Conservation (phyloP, 441 rosid species). For the Manihot esculenta region DNA sequence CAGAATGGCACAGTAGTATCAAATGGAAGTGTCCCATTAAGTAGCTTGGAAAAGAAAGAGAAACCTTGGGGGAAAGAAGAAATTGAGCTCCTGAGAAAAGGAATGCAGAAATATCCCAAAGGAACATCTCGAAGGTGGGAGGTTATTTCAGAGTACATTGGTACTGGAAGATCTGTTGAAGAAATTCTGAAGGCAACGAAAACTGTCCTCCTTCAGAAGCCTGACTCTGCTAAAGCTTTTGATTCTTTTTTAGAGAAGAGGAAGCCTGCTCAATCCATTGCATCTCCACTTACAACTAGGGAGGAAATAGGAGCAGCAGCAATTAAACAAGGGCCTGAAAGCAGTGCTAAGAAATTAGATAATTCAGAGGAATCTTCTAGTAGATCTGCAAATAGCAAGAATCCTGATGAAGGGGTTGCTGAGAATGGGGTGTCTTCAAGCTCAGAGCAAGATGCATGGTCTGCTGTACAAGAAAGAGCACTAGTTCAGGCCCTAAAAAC, state of each 20-base stretch:
- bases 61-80: slow-evolving; percentile 92
- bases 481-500: slow-evolving; percentile 94
- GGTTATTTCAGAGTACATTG: slow-evolving; percentile 86
- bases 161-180: slow-evolving; percentile 91
- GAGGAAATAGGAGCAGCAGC: slow-evolving; percentile 53
- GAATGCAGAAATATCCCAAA: slow-evolving; percentile 81
- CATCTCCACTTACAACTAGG: slow-evolving; percentile 86
- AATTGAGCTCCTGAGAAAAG: slow-evolving; percentile 90
- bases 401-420: slow-evolving; percentile 32
- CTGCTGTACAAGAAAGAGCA: slow-evolving; percentile 91
- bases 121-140: slow-evolving; percentile 99
- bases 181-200: slow-evolving; percentile 93
- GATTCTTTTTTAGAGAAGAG: slow-evolving; percentile 97
- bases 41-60: slow-evolving; percentile 57
- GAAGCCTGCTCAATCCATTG: slow-evolving; percentile 72
- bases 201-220: slow-evolving; percentile 96
- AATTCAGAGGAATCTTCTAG: slow-evolving; percentile 41
- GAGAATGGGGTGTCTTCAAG: slow-evolving; percentile 41
- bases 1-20: slow-evolving; percentile 55
- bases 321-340: slow-evolving; percentile 31
- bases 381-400: slow-evolving; percentile 35
- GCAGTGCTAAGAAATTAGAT: slow-evolving; percentile 30
- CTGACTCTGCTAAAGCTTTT: slow-evolving; percentile 84
- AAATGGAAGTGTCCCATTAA: slow-evolving; percentile 42
- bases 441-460: slow-evolving; percentile 80